Evolutionary conservation across 108 stramenopile species (phyloP).

Genomic region (Pseudonitzschia multiseries): DNA sequence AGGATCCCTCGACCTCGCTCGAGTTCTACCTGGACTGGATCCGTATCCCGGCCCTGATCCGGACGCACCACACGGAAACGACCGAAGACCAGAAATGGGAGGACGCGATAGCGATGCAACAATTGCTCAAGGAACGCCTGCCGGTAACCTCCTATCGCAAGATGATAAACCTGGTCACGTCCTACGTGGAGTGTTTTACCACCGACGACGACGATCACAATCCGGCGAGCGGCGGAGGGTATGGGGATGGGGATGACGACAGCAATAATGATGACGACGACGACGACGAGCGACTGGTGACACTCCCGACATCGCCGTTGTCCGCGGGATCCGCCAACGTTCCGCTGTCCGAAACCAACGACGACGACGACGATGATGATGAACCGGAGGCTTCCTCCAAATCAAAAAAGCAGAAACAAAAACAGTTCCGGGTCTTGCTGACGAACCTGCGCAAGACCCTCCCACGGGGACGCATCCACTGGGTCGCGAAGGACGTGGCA

Average conservation of each 20-base stretch:
- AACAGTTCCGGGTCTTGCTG: constrained; percentile 12
- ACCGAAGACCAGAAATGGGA: neutral
- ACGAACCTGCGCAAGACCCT: constrained; percentile 3
- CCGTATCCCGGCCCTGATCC: neutral
- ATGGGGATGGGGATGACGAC: too few relatives aligned
- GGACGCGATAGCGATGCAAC: constrained; percentile 2
- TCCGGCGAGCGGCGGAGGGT: neutral
- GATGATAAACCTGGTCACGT: neutral
- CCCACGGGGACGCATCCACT: constrained; percentile 37
- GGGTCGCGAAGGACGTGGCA: constrained; percentile 44
- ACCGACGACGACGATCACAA: neutral
- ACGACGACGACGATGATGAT: neutral
- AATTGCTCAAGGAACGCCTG: neutral
- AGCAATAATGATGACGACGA: neutral
- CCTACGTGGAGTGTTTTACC: constrained; percentile 3
- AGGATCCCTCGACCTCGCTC: neutral
- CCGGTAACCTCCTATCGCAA: neutral
- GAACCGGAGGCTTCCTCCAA: neutral
- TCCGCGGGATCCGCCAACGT: neutral
- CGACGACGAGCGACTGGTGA: neutral
- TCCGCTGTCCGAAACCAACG: neutral
- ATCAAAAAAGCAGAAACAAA: neutral
- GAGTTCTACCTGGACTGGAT: neutral
- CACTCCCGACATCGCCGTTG: neutral
- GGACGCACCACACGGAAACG: neutral